Percentiles rank a stretch among this genome's conserved stretches.
phyloP scores from a whole-genome alignment of 805 yeast genomes.

The Barnettozyma siamensis region DNA sequence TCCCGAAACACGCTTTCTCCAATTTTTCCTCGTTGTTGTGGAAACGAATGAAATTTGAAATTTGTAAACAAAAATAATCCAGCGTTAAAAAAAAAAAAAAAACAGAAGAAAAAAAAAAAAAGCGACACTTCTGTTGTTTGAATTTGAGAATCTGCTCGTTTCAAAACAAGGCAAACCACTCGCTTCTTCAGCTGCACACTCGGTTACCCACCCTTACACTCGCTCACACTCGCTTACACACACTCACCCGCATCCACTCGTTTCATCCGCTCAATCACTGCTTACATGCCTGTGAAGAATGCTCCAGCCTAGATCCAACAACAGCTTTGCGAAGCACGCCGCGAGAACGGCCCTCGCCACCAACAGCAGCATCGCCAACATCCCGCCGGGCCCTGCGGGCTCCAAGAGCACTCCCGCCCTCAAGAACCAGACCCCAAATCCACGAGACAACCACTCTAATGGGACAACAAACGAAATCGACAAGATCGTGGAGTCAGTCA shows the following conservation, averaged over 20 bases:
- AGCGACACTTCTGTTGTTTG: no score
- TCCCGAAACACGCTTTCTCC: slow-evolving; percentile 8
- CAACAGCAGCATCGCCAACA: slow-evolving; percentile 16
- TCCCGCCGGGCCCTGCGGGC: slow-evolving; percentile 36
- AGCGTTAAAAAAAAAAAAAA: background rate
- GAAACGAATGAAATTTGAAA: background rate
- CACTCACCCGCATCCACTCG: background rate
- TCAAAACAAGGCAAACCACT: no score
- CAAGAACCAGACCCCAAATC: slow-evolving; percentile 1
- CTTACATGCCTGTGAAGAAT: background rate
- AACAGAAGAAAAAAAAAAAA: background rate
- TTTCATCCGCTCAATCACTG: background rate
- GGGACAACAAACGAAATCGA: slow-evolving; percentile 20
- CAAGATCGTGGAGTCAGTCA: slow-evolving; percentile 26
- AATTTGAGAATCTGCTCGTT: no score
- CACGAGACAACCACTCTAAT: slow-evolving; percentile 1
- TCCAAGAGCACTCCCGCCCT: no score
- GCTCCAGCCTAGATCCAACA: slow-evolving; percentile 4
- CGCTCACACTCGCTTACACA: background rate
- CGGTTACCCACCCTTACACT: no score
- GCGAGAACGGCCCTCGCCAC: slow-evolving; percentile 21
- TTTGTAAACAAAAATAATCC: no score
- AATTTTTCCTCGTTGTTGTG: background rate
- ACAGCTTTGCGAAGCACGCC: slow-evolving; percentile 22
- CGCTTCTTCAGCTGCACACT: no score